A percentile compares a stretch with the other conserved stretches of the same genome.
Evolutionary conservation across 1,284 basidiomycete species (phyloP).

Genomic region (Afroboletus lepidellus): DNA sequence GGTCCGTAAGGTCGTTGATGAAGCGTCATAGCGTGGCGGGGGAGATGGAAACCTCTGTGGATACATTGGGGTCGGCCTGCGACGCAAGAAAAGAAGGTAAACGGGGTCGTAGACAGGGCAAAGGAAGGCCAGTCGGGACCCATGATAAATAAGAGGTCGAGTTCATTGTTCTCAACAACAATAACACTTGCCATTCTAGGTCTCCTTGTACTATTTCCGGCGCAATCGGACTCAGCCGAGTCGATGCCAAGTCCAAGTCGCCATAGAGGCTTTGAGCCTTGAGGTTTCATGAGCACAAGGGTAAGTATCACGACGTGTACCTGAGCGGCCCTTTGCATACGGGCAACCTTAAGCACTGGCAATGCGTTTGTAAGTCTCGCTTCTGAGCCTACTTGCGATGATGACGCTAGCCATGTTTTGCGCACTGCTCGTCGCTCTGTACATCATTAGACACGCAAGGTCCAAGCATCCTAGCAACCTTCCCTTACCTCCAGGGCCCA

Average conservation of each 20-base stretch:
- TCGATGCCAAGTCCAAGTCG: no score
- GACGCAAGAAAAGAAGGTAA: slow-evolving; percentile 35
- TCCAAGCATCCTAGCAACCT: neutral
- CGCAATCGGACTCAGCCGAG: no score
- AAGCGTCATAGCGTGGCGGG: slow-evolving; percentile 55
- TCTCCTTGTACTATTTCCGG: slow-evolving; percentile 15
- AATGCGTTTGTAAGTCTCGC: no score
- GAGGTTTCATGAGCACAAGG: no score
- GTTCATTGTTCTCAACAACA: slow-evolving; percentile 33
- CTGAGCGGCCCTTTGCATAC: no score
- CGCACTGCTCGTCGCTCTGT: slow-evolving; percentile 17
- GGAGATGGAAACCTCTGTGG: slow-evolving; percentile 43
- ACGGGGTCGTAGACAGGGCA: slow-evolving; percentile 28
- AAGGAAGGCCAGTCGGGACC: slow-evolving; percentile 14
- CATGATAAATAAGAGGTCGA: neutral
- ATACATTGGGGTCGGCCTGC: slow-evolving; percentile 48
- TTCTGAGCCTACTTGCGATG: neutral
- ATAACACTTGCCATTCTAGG: slow-evolving; percentile 30
- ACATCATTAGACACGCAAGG: slow-evolving; percentile 5
- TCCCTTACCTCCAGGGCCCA: slow-evolving; percentile 29
- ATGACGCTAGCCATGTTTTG: slow-evolving; percentile 7
- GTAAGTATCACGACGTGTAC: no score
- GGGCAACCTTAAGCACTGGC: no score
- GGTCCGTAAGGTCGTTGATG: slow-evolving; percentile 34
- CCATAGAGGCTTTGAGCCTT: no score